phyloP scores from a whole-genome alignment of 1,284 basidiomycete species.

The Cryptococcus amylolentus region DNA sequence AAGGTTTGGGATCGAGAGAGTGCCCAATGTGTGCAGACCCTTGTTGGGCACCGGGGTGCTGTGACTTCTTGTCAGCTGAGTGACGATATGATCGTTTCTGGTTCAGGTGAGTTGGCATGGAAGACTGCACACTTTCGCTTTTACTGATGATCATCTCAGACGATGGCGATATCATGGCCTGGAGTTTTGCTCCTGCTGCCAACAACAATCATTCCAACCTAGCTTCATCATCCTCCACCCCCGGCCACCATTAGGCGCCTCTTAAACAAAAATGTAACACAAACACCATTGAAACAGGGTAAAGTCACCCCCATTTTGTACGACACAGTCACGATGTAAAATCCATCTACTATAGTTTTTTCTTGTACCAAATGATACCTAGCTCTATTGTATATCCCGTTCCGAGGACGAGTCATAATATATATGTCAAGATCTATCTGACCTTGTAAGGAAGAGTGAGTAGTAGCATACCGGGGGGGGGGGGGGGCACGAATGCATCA shows the following conservation, averaged over 20 bases:
- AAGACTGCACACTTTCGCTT: not conserved
- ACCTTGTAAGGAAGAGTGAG: not conserved
- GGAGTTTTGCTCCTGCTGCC: conserved; percentile 61
- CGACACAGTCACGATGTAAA: not conserved
- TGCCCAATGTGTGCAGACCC: conserved; percentile 79
- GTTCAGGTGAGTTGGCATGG: conserved; percentile 70
- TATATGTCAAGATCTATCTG: not conserved
- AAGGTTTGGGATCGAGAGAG: conserved; percentile 89
- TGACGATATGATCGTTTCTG: conserved; percentile 93
- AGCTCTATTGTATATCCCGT: not conserved
- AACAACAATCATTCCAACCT: not conserved
- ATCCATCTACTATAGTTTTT: too few species aligned
- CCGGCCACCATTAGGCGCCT: not conserved
- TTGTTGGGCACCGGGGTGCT: conserved; percentile 90
- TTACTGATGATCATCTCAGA: conserved; percentile 28
- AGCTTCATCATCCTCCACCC: not conserved
- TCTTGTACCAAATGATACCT: not conserved
- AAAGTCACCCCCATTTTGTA: not conserved
- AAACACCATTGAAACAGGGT: not conserved
- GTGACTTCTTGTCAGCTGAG: conserved; percentile 87
- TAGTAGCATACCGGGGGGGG: too few species aligned
- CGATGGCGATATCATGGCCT: conserved; percentile 54
- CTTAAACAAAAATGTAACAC: not conserved
- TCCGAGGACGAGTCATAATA: not conserved
- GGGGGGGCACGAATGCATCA: not conserved